Conservation (phyloP, 305 asterid species). For the Withania somnifera region DNA sequence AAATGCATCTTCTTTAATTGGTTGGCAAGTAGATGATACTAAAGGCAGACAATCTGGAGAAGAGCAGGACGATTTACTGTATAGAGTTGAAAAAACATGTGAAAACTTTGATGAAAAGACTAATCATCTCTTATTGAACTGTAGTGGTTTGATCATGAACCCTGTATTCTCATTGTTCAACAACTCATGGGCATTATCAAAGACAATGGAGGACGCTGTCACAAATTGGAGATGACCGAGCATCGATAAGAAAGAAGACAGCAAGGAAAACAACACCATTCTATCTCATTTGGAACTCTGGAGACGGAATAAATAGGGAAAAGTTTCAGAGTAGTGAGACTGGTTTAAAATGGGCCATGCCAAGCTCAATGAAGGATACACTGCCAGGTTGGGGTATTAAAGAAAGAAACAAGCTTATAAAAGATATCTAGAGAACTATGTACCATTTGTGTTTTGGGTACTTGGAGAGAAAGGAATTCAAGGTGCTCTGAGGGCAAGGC, state of each 20-base stretch:
- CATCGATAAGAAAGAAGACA: not conserved
- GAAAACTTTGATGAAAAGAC: not conserved
- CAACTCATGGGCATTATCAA: not conserved
- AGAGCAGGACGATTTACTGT: not conserved
- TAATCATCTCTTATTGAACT: not conserved
- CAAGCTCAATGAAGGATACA: not conserved
- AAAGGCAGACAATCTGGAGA: not conserved
- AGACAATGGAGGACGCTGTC: not conserved
- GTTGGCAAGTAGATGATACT: not conserved
- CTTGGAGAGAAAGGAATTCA: not conserved
- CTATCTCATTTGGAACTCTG: not conserved
- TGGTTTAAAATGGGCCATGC: not conserved
- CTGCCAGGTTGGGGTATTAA: not conserved
- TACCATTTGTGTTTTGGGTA: not conserved
- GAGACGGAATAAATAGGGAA: not conserved
- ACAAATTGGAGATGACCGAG: not conserved
- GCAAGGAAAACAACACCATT: not conserved
- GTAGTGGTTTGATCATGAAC: not conserved
- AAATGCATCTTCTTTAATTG: not conserved
- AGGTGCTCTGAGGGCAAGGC: not conserved
- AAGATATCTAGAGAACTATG: not conserved
- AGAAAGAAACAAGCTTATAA: not conserved
- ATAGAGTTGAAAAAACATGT: not conserved
- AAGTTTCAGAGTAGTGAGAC: not conserved
- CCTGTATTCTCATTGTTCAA: not conserved